A percentile compares a stretch with the other conserved stretches of the same genome.
These are phyloP conservation scores for Papiliotrema nemorosa DNA, from an alignment of 1,284 basidiomycete species.

Conservation along the genomic window DNA sequence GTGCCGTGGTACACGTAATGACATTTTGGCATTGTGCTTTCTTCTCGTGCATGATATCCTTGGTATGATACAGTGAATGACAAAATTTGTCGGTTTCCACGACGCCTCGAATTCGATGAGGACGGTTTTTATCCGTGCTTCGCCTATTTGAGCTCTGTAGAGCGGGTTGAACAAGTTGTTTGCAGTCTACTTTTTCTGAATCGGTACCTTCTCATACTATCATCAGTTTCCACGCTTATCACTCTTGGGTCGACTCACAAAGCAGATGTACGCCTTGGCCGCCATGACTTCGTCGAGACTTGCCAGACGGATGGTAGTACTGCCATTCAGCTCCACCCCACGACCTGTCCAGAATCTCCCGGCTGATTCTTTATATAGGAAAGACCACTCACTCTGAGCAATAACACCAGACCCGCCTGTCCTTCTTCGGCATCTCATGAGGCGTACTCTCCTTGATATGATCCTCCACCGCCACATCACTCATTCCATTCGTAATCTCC, in stretches of 20 bases:
- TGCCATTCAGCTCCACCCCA: slow-evolving; percentile 6
- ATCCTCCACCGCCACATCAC: neutral
- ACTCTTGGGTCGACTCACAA: slow-evolving; percentile 29
- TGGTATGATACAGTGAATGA: too few relatives aligned
- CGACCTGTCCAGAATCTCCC: neutral
- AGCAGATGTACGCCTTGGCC: slow-evolving; percentile 76
- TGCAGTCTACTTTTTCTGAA: neutral
- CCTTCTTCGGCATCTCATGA: slow-evolving; percentile 19
- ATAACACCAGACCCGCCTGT: slow-evolving; percentile 77
- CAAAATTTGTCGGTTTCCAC: too few relatives aligned
- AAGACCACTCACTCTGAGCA: slow-evolving; percentile 59
- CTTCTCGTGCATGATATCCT: too few relatives aligned
- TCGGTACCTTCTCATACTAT: slow-evolving; percentile 18
- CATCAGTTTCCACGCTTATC: neutral
- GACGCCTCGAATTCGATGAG: too few relatives aligned
- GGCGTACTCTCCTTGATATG: slow-evolving; percentile 3
- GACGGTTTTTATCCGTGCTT: too few relatives aligned
- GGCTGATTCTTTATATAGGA: too few relatives aligned
- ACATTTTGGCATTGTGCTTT: too few relatives aligned
- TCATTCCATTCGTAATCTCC: slow-evolving; percentile 3
- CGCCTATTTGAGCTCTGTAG: too few relatives aligned
- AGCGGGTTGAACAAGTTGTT: too few relatives aligned
- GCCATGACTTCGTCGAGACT: slow-evolving; percentile 82
- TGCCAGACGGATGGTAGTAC: slow-evolving; percentile 69
- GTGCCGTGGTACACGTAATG: too few relatives aligned